Evolutionary conservation across 305 asterid species (phyloP).

Genomic region (Fraxinus albicans): DNA sequence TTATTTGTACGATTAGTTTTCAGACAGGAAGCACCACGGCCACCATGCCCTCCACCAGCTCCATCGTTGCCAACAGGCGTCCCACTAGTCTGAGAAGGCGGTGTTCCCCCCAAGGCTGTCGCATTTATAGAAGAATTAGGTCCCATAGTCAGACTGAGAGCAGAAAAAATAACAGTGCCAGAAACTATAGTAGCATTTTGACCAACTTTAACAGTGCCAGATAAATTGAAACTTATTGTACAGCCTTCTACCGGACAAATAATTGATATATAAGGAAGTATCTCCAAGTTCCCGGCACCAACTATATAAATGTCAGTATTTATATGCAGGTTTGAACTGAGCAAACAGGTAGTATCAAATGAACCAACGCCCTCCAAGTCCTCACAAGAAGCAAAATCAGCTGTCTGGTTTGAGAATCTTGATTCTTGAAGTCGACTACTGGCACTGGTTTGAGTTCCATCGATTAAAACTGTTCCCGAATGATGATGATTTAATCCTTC

Average conservation of each 20-base stretch:
- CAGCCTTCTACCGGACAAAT: slow-evolving; percentile 80
- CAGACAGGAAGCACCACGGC: slow-evolving; percentile 94
- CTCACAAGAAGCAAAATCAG: slow-evolving; percentile 61
- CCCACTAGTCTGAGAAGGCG: slow-evolving; percentile 95
- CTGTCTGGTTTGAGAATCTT: slow-evolving; percentile 20
- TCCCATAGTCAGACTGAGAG: slow-evolving; percentile 63
- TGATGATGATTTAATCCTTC: slow-evolving; percentile 30
- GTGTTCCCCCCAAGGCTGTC: slow-evolving; percentile 75
- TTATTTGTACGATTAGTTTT: slow-evolving; percentile 59
- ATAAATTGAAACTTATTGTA: slow-evolving; percentile 69
- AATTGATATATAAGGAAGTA: slow-evolving; percentile 67
- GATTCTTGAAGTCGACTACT: slow-evolving; percentile 24
- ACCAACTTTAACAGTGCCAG: slow-evolving; percentile 78
- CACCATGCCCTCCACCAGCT: slow-evolving; percentile 99
- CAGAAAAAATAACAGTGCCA: slow-evolving; percentile 65
- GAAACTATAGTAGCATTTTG: slow-evolving; percentile 70
- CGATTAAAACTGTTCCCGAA: slow-evolving; percentile 29
- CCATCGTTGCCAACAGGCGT: slow-evolving; percentile 91
- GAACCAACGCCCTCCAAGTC: slow-evolving; percentile 93
- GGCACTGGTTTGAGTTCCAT: slow-evolving; percentile 27
- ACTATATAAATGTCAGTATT: slow-evolving; percentile 51
- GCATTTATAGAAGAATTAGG: slow-evolving; percentile 70
- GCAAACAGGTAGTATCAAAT: slow-evolving; percentile 69
- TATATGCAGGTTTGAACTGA: slow-evolving; percentile 52
- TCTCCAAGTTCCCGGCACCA: slow-evolving; percentile 84